These are phyloP conservation scores for Scleroderma citrinum DNA, from an alignment of 768 basidiomycete genomes.

Conservation along the genomic window DNA sequence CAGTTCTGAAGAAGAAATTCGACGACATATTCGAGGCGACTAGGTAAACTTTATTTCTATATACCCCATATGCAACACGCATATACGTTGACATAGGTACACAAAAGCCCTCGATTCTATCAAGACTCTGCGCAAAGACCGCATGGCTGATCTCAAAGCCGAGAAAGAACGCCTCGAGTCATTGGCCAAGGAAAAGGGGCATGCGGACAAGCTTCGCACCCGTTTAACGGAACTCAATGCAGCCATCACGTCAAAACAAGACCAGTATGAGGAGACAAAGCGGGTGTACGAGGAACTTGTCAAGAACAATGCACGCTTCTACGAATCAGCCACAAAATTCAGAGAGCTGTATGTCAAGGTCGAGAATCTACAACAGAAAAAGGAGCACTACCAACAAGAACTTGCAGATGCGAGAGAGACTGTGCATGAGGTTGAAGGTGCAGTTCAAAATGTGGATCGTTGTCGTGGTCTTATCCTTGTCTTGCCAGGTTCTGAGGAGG, in stretches of 20 bases:
- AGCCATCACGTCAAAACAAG: conserved; percentile 62
- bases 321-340: conserved; percentile 80
- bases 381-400: conserved; percentile 55
- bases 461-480: background rate
- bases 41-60: conserved; percentile 41
- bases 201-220: conserved; percentile 75
- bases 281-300: conserved; percentile 58
- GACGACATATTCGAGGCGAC: conserved; percentile 99
- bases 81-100: conserved; percentile 49
- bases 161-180: conserved; percentile 84
- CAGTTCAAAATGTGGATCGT: background rate
- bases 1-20: conserved; percentile 95
- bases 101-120: conserved; percentile 95
- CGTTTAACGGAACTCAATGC: conserved; percentile 58
- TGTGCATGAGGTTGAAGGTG: conserved; percentile 63
- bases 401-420: conserved; percentile 57
- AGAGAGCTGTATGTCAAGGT: conserved; percentile 75
- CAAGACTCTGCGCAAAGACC: conserved; percentile 85
- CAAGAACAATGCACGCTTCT: conserved; percentile 69
- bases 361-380: conserved; percentile 56
- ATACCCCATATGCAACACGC: background rate
- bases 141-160: conserved; percentile 83
- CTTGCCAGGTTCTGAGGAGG: conserved; percentile 61
- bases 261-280: conserved; percentile 68
- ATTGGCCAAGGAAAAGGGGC: conserved; percentile 74